Evolutionary conservation across 169 alveolate species (phyloP), one percentile per base, ranked within the genome.

Genomic region (Plasmodium gaboni): DNA sequence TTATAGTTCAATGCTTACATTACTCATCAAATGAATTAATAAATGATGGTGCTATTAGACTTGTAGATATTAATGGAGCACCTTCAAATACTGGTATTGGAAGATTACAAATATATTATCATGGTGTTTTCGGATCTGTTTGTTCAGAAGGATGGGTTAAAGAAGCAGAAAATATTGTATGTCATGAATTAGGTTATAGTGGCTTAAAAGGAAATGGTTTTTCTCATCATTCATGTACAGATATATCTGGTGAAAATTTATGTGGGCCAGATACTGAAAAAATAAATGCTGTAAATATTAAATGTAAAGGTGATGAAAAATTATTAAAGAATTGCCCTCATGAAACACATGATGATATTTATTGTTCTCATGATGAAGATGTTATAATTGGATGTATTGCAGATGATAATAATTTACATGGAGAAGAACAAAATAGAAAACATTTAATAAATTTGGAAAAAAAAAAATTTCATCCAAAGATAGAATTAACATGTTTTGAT

Each of bases 141-240:
- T 96, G 98, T 88, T 92, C 94, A 60, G 98, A 96, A 51, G 92
- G 91, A 12, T 96, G 97, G 97, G 87, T 88, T 64, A 93, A 89
- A 57, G 94, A 88, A 42, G 93, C 96, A 12, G 98, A 93, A 63
- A 88, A 85, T 46, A 95, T 96, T 26, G 98, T 97, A 32, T 96
- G 98, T 90, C 86, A 64, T 64, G 96, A 96, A 73, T 89, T 96
- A 94, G 98, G 98, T 42, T 96, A 94, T 85, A 65, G 92, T 44
- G 88, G 93, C 5, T 50, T 90, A 22, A 91, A 95, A 91, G 94
- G 95, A 50, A 97, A 97, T 26, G 98, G 98, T n/a, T 71, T 93
- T 65, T 97, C 97, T 10, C 95, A 93, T 17, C 93, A 92, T 19
- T 93, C 88, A 22, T 96, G 98, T 42, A 70, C 94, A 26, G 95